Percentiles rank a stretch among this genome's conserved stretches.
These are phyloP conservation scores for Pseudomonodictys pantanalensis DNA, from an alignment of 495 filamentous ascomycete species.

Conservation along the genomic window DNA sequence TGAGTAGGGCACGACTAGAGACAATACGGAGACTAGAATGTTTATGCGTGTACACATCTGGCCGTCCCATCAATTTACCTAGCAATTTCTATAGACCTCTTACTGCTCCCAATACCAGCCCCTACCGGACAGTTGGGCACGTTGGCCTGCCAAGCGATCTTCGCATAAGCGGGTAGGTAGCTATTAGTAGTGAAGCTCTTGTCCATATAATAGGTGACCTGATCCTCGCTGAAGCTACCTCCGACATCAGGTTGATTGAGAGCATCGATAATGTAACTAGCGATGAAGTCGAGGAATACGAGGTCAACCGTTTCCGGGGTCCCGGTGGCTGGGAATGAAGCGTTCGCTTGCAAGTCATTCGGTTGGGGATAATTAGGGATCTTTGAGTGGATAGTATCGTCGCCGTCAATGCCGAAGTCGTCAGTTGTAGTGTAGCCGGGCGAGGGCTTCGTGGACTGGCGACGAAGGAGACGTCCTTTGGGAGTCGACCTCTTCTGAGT, in stretches of 20 bases:
- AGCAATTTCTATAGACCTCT: no score
- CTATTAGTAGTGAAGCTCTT: constrained; percentile 62
- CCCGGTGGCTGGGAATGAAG: constrained; percentile 47
- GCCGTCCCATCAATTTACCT: no score
- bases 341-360: constrained; percentile 67
- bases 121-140: constrained; percentile 48
- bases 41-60: no score
- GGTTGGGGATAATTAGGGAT: constrained; percentile 74
- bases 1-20: no score
- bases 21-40: no score
- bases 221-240: constrained; percentile 57
- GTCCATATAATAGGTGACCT: constrained; percentile 62
- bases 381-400: constrained; percentile 78
- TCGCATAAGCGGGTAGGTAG: constrained; percentile 51
- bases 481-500: background rate
- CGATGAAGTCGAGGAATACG: constrained; percentile 87
- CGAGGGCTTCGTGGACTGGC: constrained; percentile 37
- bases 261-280: constrained; percentile 70
- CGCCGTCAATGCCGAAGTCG: constrained; percentile 79
- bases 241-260: constrained; percentile 60
- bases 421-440: constrained; percentile 89
- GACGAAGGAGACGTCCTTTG: constrained; percentile 39
- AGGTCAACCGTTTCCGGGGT: constrained; percentile 63
- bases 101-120: constrained; percentile 28
- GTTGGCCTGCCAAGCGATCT: constrained; percentile 47